Percentiles rank a stretch among this genome's conserved stretches.
Conservation (phyloP, 768 basidiomycete genomes). For the Suillus subalutaceus region DNA sequence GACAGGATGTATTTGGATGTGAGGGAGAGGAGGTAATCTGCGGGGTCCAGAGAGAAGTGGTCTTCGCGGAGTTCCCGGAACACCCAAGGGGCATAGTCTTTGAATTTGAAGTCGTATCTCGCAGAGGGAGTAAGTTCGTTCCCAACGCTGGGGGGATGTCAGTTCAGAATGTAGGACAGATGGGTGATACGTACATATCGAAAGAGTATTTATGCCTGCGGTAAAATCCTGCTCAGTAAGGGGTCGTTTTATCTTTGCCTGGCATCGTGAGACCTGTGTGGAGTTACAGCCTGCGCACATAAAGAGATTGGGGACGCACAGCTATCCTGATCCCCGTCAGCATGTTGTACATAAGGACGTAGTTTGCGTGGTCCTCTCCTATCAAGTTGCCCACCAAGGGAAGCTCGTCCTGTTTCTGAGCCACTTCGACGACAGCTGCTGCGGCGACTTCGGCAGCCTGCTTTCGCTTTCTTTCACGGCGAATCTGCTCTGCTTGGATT, state of each 20-base stretch:
- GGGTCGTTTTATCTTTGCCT: constrained; percentile 89
- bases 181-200: constrained; percentile 71
- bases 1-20: constrained; percentile 98
- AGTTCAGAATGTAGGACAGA: constrained; percentile 10
- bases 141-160: constrained; percentile 63
- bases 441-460: constrained; percentile 67
- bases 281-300: constrained; percentile 18
- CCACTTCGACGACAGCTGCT: constrained; percentile 40
- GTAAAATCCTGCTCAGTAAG: constrained; percentile 86
- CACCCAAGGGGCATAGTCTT: constrained; percentile 98
- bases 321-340: constrained; percentile 96
- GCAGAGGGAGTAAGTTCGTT: constrained; percentile 98
- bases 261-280: constrained; percentile 86
- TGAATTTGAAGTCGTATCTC: constrained; percentile 99
- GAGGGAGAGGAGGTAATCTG: constrained; percentile 95
- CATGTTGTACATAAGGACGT: constrained; percentile 99
- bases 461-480: constrained; percentile 78
- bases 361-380: constrained; percentile 98
- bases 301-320: constrained; percentile 47
- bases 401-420: constrained; percentile 44
- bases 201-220: constrained; percentile 94
- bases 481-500: constrained; percentile 85
- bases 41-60: constrained; percentile 93
- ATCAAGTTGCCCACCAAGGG: constrained; percentile 93
- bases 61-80: constrained; percentile 96